Conservation (phyloP, 441 rosid genomes). For the Pelargonium fulgidum region DNA sequence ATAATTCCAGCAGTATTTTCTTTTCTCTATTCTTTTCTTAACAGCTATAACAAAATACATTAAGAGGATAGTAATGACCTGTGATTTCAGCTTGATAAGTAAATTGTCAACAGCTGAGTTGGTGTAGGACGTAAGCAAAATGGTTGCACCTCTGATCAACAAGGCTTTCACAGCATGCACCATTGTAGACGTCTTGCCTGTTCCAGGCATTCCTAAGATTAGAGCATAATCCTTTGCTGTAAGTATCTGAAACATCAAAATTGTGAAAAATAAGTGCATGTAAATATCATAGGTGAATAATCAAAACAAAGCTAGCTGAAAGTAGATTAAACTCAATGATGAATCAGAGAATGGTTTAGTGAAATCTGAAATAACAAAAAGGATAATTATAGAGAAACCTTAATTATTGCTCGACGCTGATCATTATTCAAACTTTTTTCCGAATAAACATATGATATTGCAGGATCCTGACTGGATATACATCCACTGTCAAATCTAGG, state of each 20-base stretch:
- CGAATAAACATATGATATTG: slow-evolving; percentile 89
- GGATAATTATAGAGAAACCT: slow-evolving; percentile 43
- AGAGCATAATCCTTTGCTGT: slow-evolving; percentile 89
- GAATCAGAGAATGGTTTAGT: neutral
- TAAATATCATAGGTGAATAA: neutral
- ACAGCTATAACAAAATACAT: slow-evolving; percentile 5
- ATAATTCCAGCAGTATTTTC: too few relatives aligned
- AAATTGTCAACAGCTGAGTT: slow-evolving; percentile 97
- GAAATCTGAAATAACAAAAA: slow-evolving; percentile 2
- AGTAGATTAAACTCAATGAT: slow-evolving; percentile 10
- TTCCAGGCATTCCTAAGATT: slow-evolving; percentile 98
- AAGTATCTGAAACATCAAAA: slow-evolving; percentile 63
- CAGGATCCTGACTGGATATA: slow-evolving; percentile 94
- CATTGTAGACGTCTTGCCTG: slow-evolving; percentile 96
- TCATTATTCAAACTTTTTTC: slow-evolving; percentile 80
- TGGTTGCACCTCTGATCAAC: slow-evolving; percentile 85
- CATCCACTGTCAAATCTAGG: slow-evolving; percentile 93
- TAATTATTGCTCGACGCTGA: slow-evolving; percentile 93
- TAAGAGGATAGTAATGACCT: slow-evolving; percentile 47
- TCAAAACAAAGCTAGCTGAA: neutral
- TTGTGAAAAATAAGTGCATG: neutral
- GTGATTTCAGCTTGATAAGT: slow-evolving; percentile 88
- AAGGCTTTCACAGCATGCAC: slow-evolving; percentile 96
- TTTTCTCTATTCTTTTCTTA: too few relatives aligned
- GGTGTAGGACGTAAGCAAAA: slow-evolving; percentile 95